These are phyloP conservation scores for Russula compacta DNA, from an alignment of 768 basidiomycete genomes.

Conservation along the genomic window DNA sequence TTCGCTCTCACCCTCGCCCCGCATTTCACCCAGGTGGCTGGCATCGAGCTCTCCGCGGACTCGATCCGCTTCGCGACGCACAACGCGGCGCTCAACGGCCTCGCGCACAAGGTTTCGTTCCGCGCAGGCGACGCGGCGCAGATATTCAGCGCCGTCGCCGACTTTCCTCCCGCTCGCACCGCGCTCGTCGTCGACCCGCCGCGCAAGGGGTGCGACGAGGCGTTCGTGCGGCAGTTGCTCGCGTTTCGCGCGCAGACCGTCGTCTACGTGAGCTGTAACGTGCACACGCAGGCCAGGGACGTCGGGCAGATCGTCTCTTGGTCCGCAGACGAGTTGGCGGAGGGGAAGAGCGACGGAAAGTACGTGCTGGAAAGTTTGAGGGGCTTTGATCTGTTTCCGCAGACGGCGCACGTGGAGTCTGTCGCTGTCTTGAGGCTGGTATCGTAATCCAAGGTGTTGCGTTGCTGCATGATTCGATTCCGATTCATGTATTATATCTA, in stretches of 20 bases:
- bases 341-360: slow-evolving; percentile 27
- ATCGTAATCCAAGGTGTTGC: neutral
- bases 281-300: slow-evolving; percentile 88
- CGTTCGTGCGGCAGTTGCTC: slow-evolving; percentile 69
- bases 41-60: slow-evolving; percentile 76
- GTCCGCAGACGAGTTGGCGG: slow-evolving; percentile 32
- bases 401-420: slow-evolving; percentile 40
- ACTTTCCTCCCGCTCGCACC: slow-evolving; percentile 58
- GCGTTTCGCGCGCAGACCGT: slow-evolving; percentile 56
- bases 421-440: slow-evolving; percentile 47
- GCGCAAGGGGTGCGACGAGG: slow-evolving; percentile 84
- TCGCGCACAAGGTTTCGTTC: slow-evolving; percentile 54
- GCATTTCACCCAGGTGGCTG: slow-evolving; percentile 66
- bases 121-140: slow-evolving; percentile 75
- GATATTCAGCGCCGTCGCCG: slow-evolving; percentile 61
- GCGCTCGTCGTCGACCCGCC: slow-evolving; percentile 85
- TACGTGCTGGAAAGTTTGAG: slow-evolving; percentile 78
- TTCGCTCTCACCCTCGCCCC: slow-evolving; percentile 79
- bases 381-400: slow-evolving; percentile 93
- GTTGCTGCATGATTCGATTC: too few relatives aligned
- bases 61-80: slow-evolving; percentile 59
- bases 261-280: slow-evolving; percentile 93
- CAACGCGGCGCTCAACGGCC: slow-evolving; percentile 57
- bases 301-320: slow-evolving; percentile 58
- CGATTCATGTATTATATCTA: neutral